These are phyloP conservation scores for Rubia tinctorum DNA, from an alignment of 305 asterid genomes.

Conservation along the genomic window DNA sequence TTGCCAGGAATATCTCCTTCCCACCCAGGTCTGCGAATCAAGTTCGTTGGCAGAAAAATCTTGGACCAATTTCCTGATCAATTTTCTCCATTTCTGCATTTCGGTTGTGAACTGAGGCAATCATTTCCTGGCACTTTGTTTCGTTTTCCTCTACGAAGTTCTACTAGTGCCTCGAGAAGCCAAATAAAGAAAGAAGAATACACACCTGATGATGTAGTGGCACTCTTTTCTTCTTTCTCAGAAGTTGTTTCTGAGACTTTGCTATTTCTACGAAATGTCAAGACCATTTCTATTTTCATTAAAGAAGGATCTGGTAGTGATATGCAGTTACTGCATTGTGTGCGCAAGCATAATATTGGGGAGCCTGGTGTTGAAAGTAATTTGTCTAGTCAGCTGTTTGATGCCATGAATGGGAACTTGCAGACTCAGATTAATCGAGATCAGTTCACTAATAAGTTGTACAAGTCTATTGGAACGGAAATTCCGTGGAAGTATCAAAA, in stretches of 20 bases:
- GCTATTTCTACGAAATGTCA: conserved; percentile 81
- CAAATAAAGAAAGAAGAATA: conserved; percentile 87
- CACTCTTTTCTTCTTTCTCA: conserved; percentile 78
- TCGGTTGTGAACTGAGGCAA: conserved; percentile 88
- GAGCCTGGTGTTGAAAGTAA: conserved; percentile 63
- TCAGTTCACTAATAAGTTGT: conserved; percentile 65
- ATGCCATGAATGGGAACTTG: conserved; percentile 55
- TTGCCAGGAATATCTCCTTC: conserved; percentile 97
- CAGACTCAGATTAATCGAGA: conserved; percentile 57
- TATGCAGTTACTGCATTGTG: conserved; percentile 86
- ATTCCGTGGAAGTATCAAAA: conserved; percentile 91
- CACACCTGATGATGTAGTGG: conserved; percentile 73
- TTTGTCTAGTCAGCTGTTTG: conserved; percentile 65
- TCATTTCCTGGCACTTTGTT: conserved; percentile 92
- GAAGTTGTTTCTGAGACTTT: conserved; percentile 83
- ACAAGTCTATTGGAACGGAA: conserved; percentile 50
- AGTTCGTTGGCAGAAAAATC: conserved; percentile 69
- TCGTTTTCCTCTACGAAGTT: conserved; percentile 88
- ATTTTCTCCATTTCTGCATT: conserved; percentile 92
- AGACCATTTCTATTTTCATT: conserved; percentile 73
- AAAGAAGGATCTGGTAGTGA: conserved; percentile 78
- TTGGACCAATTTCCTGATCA: conserved; percentile 98
- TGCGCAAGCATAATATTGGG: conserved; percentile 54
- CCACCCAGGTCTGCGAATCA: conserved; percentile 95
- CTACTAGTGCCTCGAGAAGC: conserved; percentile 81